Percentiles rank a stretch among this genome's conserved stretches.
These are phyloP conservation scores for Pezicula radicicola DNA, from an alignment of 2,329 filamentous ascomycete genomes.

Conservation along the genomic window DNA sequence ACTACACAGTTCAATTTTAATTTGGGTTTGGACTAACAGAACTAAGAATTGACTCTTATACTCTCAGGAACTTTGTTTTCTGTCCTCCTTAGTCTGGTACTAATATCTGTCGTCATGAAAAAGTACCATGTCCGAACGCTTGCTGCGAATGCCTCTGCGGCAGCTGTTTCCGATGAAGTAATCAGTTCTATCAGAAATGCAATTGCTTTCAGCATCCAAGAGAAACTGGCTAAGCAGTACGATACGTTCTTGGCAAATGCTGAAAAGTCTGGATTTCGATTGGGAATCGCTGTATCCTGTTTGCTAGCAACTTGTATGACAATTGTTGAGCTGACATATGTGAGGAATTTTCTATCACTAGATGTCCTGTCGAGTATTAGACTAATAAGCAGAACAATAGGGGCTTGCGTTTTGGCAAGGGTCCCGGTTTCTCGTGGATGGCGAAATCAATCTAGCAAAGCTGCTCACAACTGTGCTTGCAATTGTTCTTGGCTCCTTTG, in stretches of 20 bases:
- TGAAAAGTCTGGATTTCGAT: not conserved
- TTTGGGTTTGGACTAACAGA: not conserved
- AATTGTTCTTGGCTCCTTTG: slow-evolving; percentile 64
- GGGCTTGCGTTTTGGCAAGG: slow-evolving; percentile 11
- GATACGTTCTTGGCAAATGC: not conserved
- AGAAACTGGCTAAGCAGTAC: slow-evolving; percentile 3
- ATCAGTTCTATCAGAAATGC: slow-evolving; percentile 1
- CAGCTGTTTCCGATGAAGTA: not conserved
- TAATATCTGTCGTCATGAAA: not conserved
- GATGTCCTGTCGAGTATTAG: not conserved
- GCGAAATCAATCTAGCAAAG: slow-evolving; percentile 3
- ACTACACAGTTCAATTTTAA: not conserved
- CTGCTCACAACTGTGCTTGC: slow-evolving; percentile 4
- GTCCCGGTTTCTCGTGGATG: slow-evolving; percentile 3
- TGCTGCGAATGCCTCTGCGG: not conserved
- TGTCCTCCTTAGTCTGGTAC: not conserved
- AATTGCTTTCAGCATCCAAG: slow-evolving; percentile 3
- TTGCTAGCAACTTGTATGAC: not conserved
- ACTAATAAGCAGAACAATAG: slow-evolving; percentile 1
- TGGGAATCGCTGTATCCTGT: not conserved
- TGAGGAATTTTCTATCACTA: not conserved
- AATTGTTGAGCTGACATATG: not conserved
- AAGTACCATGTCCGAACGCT: not conserved
- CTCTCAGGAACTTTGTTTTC: not conserved
- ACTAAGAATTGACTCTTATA: not conserved